Percentiles rank a stretch among this genome's conserved stretches.
Conservation (phyloP, 2,329 filamentous ascomycete species). For the Arthrobotrys megalospora region DNA sequence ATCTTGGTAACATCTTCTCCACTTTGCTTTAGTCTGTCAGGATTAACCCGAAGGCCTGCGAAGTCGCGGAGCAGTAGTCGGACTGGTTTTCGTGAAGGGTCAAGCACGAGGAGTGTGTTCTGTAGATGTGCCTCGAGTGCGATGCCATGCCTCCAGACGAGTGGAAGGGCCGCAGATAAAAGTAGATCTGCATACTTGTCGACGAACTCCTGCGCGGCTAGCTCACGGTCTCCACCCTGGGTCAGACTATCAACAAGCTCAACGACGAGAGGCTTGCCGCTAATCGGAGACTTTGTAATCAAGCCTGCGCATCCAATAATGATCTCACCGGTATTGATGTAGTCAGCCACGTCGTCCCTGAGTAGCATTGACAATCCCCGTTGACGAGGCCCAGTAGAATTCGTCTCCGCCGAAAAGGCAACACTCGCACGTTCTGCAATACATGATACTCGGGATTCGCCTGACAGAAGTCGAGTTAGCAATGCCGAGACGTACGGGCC, state of each 20-base stretch:
- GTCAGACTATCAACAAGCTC: conserved; percentile 19
- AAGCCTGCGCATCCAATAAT: conserved; percentile 34
- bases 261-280: conserved; percentile 15
- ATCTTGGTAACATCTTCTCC: conserved; percentile 29
- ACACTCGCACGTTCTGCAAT: conserved; percentile 27
- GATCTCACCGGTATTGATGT: neutral
- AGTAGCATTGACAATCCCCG: conserved; percentile 31
- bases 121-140: conserved; percentile 42
- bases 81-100: conserved; percentile 1
- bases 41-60: conserved; percentile 33
- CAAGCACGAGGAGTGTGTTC: conserved; percentile 37
- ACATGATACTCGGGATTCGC: conserved; percentile 13
- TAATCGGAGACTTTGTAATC: conserved; percentile 32
- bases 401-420: conserved; percentile 13
- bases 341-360: conserved; percentile 31
- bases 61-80: conserved; percentile 39
- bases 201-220: conserved; percentile 11
- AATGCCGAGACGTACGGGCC: conserved; percentile 33
- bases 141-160: conserved; percentile 32
- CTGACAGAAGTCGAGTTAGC: conserved; percentile 27
- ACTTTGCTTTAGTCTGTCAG: conserved; percentile 9
- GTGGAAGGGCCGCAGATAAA: conserved; percentile 28
- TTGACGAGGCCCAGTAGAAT: conserved; percentile 8
- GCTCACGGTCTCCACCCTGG: neutral
- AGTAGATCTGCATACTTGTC: conserved; percentile 36